phyloP scores from a whole-genome alignment of 2,329 filamentous ascomycete species.

The Penicillium glabrum region DNA sequence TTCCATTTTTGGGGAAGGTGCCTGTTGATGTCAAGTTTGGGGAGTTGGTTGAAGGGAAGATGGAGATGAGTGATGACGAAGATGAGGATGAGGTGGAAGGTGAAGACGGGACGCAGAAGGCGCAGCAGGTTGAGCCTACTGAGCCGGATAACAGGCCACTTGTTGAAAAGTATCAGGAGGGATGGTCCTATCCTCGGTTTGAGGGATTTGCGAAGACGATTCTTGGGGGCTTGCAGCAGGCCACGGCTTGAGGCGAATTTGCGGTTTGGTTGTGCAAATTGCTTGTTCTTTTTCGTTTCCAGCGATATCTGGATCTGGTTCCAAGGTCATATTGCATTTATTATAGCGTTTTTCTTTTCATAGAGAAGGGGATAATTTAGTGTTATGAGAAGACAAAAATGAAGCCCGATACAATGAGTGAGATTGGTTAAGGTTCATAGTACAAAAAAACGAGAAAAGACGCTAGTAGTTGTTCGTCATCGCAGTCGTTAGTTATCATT shows the following conservation, averaged over 20 bases:
- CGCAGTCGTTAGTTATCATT: conserved; percentile 1
- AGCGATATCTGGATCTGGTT: conserved; percentile 4
- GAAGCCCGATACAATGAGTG: neutral
- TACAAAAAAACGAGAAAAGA: neutral
- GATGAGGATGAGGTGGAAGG: conserved; percentile 23
- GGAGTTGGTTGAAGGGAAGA: conserved; percentile 70
- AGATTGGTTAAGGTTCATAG: neutral
- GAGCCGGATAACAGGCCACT: conserved; percentile 34
- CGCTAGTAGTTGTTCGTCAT: neutral
- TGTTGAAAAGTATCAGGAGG: conserved; percentile 45
- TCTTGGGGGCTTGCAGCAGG: conserved; percentile 25
- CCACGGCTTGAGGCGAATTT: neutral
- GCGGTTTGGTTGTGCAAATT: neutral
- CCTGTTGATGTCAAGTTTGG: conserved; percentile 95
- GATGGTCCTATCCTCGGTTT: conserved; percentile 45
- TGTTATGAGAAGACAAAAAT: neutral
- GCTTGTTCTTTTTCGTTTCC: neutral
- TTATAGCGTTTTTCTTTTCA: conserved; percentile 1
- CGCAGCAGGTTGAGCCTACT: neutral
- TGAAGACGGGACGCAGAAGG: neutral
- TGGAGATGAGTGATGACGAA: conserved; percentile 26
- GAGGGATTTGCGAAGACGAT: conserved; percentile 41
- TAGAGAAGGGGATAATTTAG: neutral
- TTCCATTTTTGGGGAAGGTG: conserved; percentile 80
- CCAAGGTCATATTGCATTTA: conserved; percentile 14